Conservation (phyloP, 306 rosid genomes). For the Cucurbita moschata region DNA sequence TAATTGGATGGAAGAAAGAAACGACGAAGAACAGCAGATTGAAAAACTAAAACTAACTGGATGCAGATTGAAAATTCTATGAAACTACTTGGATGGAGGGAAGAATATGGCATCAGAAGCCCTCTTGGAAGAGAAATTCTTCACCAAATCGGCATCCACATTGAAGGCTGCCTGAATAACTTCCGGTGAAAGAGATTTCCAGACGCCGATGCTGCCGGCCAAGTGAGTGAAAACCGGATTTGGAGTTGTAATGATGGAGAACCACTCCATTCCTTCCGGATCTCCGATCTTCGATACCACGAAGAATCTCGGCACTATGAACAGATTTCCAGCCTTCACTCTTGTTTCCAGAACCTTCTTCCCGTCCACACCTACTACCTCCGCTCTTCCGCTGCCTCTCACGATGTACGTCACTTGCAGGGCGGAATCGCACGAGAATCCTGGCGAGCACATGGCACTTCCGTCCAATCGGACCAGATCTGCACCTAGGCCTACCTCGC, state of each 20-base stretch:
- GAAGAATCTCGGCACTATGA: conserved; percentile 75
- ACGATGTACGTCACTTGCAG: conserved; percentile 70
- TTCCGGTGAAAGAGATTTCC: conserved; percentile 41
- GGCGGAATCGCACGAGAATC: conserved; percentile 71
- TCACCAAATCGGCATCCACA: conserved; percentile 40
- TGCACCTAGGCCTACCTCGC: conserved; percentile 66
- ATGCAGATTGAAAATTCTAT: too few species aligned
- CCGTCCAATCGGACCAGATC: conserved; percentile 73
- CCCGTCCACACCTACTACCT: conserved; percentile 71
- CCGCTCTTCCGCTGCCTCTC: conserved; percentile 58
- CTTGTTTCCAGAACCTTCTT: conserved; percentile 54
- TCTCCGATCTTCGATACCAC: conserved; percentile 82
- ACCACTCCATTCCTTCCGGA: conserved; percentile 82
- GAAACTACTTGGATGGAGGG: conserved; percentile 37
- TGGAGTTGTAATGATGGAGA: conserved; percentile 72
- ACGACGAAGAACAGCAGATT: neutral
- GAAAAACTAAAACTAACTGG: too few species aligned
- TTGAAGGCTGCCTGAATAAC: conserved; percentile 48
- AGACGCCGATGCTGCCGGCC: conserved; percentile 26
- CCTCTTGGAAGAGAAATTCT: conserved; percentile 69
- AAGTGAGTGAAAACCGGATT: conserved; percentile 21
- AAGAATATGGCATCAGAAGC: conserved; percentile 62
- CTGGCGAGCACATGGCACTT: conserved; percentile 60
- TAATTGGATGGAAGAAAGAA: conserved; percentile 40
- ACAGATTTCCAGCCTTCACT: conserved; percentile 50